Evolutionary conservation across 73 alveolate genomes (phyloP).

Genomic region (Blepharisma stoltei): DNA sequence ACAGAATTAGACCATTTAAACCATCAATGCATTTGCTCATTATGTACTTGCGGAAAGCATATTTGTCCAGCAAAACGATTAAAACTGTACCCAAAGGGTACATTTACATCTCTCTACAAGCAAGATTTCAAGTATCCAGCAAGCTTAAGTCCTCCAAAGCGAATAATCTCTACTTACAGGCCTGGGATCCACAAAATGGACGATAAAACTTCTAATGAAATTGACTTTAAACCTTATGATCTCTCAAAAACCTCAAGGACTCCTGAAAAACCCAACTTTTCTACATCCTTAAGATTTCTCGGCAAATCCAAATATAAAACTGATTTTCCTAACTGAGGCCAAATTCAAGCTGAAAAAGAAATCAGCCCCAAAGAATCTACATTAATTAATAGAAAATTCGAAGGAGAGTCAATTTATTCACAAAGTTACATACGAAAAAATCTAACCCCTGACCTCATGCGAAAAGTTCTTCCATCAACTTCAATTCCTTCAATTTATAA

Average conservation of each 20-base stretch:
- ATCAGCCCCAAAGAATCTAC: too few relatives aligned
- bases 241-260: too few relatives aligned
- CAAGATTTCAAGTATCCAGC: not conserved
- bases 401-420: too few relatives aligned
- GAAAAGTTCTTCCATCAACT: too few relatives aligned
- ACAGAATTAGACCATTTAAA: conserved; percentile 28
- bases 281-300: too few relatives aligned
- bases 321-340: conserved; percentile 14
- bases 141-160: too few relatives aligned
- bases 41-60: conserved; percentile 30
- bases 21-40: not conserved
- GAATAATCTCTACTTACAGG: too few relatives aligned
- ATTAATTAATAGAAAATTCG: too few relatives aligned
- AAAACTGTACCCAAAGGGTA: conserved; percentile 4
- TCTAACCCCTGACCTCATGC: too few relatives aligned
- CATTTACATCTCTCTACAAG: conserved; percentile 5
- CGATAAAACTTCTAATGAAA: not conserved
- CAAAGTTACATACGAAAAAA: too few relatives aligned
- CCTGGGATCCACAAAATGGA: not conserved
- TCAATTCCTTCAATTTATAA: too few relatives aligned
- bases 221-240: not conserved
- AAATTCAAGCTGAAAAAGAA: not conserved
- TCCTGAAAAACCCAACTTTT: too few relatives aligned
- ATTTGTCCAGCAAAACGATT: conserved; percentile 11
- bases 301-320: not conserved